Conservation (phyloP, 148 eudicot genomes). For the Cornus florida region DNA sequence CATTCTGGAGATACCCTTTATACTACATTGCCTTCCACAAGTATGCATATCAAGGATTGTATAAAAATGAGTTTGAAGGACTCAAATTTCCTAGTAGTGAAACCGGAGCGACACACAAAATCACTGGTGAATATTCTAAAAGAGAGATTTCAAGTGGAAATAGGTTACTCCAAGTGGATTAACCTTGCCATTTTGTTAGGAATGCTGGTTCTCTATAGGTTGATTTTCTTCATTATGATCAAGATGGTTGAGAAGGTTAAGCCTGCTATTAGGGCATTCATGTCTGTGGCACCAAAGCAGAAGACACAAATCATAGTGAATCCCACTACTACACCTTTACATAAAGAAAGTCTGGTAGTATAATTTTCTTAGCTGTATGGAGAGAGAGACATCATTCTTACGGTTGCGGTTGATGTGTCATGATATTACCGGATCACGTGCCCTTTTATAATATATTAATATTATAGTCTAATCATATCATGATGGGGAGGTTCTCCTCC, state of each 20-base stretch:
- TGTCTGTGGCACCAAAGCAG: slow-evolving; percentile 2
- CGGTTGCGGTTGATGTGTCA: too few species aligned
- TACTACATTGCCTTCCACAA: slow-evolving; percentile 37
- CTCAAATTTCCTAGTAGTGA: slow-evolving; percentile 11
- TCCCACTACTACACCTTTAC: slow-evolving; percentile 13
- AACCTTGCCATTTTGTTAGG: slow-evolving; percentile 34
- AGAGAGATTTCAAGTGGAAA: slow-evolving; percentile 34
- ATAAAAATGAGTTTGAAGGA: slow-evolving; percentile 57
- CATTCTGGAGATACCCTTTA: slow-evolving; percentile 48
- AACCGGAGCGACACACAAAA: background rate
- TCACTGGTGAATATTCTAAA: slow-evolving; percentile 29
- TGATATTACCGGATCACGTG: too few species aligned
- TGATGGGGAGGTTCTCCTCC: too few species aligned
- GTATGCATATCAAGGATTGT: too few species aligned
- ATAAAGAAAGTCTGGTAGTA: too few species aligned
- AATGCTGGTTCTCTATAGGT: slow-evolving; percentile 41
- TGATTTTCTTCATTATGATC: slow-evolving; percentile 30
- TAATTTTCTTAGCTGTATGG: too few species aligned
- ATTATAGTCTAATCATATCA: too few species aligned
- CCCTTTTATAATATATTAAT: too few species aligned
- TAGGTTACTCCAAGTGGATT: slow-evolving; percentile 48
- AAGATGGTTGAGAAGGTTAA: slow-evolving; percentile 26
- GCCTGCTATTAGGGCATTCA: slow-evolving; percentile 10
- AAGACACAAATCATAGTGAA: background rate
- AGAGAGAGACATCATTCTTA: too few species aligned